Conservation (phyloP, 208 protist species). For the Crithidia fasciculata region DNA sequence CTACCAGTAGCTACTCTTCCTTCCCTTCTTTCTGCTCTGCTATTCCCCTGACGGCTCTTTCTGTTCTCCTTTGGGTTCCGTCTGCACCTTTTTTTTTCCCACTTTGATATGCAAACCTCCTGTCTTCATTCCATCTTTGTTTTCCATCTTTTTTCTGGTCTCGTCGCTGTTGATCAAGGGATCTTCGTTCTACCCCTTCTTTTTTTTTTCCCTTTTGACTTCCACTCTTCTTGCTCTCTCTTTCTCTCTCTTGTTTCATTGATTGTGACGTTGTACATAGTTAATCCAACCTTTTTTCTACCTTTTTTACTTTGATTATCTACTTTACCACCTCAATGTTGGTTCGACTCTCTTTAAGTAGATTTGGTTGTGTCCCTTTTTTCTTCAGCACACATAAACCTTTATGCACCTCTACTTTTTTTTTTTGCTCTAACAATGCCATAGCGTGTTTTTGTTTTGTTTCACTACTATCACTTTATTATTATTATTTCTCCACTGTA, state of each 20-base stretch:
- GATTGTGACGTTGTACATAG: background rate
- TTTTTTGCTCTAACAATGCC: no score
- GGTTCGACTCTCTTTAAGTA: background rate
- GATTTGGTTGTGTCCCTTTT: background rate
- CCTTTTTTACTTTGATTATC: background rate
- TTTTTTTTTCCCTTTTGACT: conserved; percentile 28
- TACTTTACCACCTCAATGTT: background rate
- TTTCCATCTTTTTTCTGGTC: conserved; percentile 3
- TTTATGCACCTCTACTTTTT: no score
- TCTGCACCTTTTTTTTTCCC: background rate
- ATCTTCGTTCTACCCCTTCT: background rate
- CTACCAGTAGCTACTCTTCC: background rate
- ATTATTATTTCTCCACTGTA: no score
- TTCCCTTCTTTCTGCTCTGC: background rate
- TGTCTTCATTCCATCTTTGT: background rate
- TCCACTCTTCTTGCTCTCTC: background rate
- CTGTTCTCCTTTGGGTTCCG: background rate
- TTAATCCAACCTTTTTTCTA: background rate
- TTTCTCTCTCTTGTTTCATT: conserved; percentile 1
- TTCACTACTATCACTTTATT: no score
- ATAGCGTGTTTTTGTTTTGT: no score
- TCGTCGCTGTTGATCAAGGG: background rate
- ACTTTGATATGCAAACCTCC: background rate
- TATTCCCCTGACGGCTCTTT: background rate
- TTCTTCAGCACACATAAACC: background rate